Base-by-base conservation (phyloP, 139 green algal genomes). In the Marvania coccoides region DNA sequence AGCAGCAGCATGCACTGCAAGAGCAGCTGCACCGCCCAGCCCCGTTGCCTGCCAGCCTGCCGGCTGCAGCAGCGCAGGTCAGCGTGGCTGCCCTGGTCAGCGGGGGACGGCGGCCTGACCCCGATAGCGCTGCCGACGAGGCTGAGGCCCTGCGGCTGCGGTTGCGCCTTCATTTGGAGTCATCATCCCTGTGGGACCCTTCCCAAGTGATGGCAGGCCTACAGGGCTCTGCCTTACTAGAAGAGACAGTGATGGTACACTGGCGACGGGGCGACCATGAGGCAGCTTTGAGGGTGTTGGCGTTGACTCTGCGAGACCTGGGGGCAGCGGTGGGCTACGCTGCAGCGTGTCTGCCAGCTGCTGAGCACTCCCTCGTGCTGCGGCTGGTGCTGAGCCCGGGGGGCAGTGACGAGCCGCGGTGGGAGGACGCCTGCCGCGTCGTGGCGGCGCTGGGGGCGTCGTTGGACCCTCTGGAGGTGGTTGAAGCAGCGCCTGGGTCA, bases 351-450 rank as follows among this genome's bases (percentile, higher is more conserved):
- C 62, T 66, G 39, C 47, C 60, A 36, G 61, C 47, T 26, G 55
- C 45, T 6, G 39, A 71, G 24, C 69, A 83, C 35, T 61, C 55
- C 19, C 76, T 74, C 47, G 67, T 90, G 24, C 30, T 70, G 46
- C 74, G 88, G 74, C 85, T 90, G 38, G 72, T 93, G 59, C 77
- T 94, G 33, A 72, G 69, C 39, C 84, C 80, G 28, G 77, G 56
- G n/a, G 30, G 58, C 0, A 69, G 61, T 12, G 62, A 47, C 2
- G 48, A 83, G 48, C 81, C 85, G 0, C 58, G 82, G 14, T 91
- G 85, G 67, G 63, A 61, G 0, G 81, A 85, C 48, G 82, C 81
- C 45, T 73, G 67, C 47, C 61, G 76, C 56, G 65, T 88, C 3
- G 74, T 84, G 3, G 47, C 70, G 10, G 57, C 62, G 10, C 61